Evolutionary conservation across 495 filamentous ascomycete genomes (phyloP), one percentile per base, ranked within the genome.

Genomic region (Penicillium arizonense): DNA sequence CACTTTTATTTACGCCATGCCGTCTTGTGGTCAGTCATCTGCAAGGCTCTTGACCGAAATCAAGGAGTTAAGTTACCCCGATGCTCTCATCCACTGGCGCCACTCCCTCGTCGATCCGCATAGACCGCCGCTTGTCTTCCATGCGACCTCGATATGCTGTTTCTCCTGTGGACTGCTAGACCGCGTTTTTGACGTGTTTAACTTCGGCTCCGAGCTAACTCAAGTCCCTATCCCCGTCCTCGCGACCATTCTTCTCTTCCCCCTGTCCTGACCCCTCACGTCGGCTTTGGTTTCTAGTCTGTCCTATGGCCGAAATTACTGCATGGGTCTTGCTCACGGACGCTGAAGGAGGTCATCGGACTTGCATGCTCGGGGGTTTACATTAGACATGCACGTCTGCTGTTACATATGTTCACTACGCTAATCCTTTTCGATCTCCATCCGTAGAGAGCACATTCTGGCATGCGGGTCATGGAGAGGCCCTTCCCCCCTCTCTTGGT

Each of bases 81-180:
- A 10, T 35, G 20, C 43, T 38, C 21, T 42, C 28, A 14, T 37
- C 46, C 45, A 39, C 45, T 44, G 33, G 18, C 50, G 58, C 49
- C 53, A 44, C 39, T 24, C n/a, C 32, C 21, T 18, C 24, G 50
- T 62, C 51, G 56, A 60, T 65, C 56, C 44, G 62, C 63, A 63
- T 63, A 52, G 57, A 55, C 63, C 63, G 59, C 63, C 56, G 59
- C 60, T 65, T 65, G 63, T 61, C 38, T 50, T 58, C 53, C 51
- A 65, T 65, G 53, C 52, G 48, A 59, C 56, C 32, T 49, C 32
- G 28, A 14, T 12, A 49, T 38, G 36, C 34, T 40, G 32, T 56
- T 35, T 41, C 35, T 16, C 26, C 41, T 12, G 18, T 9, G 20
- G 33, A 11, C 8, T 33, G 38, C 14, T 47, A 59, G 52, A 59